phyloP scores from a whole-genome alignment of 768 basidiomycete genomes.

The Porphyrellus cyaneotinctus region DNA sequence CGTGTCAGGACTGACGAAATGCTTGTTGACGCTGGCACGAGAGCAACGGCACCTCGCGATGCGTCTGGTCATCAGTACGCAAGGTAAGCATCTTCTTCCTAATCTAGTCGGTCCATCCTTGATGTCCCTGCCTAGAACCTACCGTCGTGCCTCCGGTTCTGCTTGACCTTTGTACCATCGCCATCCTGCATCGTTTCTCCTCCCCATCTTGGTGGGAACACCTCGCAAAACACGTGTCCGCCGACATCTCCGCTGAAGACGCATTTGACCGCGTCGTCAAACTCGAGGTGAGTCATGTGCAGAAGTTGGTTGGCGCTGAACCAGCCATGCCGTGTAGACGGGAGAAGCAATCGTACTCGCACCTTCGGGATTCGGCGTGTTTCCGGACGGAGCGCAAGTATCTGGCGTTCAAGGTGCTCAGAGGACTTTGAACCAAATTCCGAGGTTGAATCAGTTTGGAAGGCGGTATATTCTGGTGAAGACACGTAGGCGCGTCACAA shows the following conservation, averaged over 20 bases:
- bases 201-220: conserved; percentile 77
- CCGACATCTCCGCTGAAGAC: conserved; percentile 53
- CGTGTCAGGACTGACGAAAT: conserved; percentile 52
- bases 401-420: conserved; percentile 1
- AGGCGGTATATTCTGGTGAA: conserved; percentile 58
- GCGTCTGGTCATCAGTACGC: conserved; percentile 71
- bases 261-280: conserved; percentile 65
- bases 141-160: conserved; percentile 67
- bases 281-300: conserved; percentile 45
- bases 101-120: too few relatives aligned
- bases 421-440: conserved; percentile 15
- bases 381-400: conserved; percentile 21
- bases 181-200: conserved; percentile 70
- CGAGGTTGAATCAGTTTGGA: conserved; percentile 46
- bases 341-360: conserved; percentile 69
- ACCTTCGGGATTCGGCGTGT: conserved; percentile 54
- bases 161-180: conserved; percentile 60
- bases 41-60: conserved; percentile 71
- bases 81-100: conserved; percentile 40
- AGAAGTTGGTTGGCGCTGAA: background rate
- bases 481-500: conserved; percentile 57
- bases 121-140: conserved; percentile 45
- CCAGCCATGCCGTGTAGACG: conserved; percentile 40
- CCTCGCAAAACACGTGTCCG: conserved; percentile 61
- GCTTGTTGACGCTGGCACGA: conserved; percentile 55